Evolutionary conservation across 179 eudicot species (phyloP).

Genomic region (Beta macrorhiza): DNA sequence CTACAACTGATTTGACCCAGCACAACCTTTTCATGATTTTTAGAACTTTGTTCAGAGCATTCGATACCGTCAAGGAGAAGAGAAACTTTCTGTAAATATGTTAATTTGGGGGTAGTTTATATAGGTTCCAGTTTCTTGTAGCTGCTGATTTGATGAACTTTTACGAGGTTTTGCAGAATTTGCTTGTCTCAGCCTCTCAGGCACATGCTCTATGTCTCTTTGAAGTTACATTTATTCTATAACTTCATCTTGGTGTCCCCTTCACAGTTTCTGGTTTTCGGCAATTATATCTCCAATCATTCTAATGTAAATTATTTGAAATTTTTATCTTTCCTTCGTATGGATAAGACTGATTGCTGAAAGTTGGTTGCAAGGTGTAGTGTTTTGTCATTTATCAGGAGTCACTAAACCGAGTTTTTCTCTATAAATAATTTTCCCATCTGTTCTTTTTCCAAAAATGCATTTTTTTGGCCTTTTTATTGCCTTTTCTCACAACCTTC

Average conservation of each 20-base stretch:
- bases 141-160: not conserved
- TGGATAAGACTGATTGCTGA: not conserved
- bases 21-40: too few relatives aligned
- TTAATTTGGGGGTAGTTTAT: not conserved
- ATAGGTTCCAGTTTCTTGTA: not conserved
- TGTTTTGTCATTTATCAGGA: not conserved
- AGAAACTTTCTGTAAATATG: not conserved
- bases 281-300: not conserved
- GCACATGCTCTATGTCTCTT: not conserved
- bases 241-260: not conserved
- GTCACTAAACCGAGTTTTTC: not conserved
- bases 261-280: not conserved
- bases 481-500: not conserved
- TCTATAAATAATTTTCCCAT: not conserved
- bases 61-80: not conserved
- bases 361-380: not conserved
- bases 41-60: not conserved
- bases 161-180: not conserved
- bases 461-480: not conserved
- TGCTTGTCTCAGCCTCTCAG: not conserved
- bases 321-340: not conserved
- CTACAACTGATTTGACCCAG: too few relatives aligned
- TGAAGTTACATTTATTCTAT: not conserved
- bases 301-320: not conserved
- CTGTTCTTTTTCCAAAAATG: not conserved